Evolutionary conservation across 2,329 filamentous ascomycete species (phyloP).

Genomic region (Cladorrhinum sp.): DNA sequence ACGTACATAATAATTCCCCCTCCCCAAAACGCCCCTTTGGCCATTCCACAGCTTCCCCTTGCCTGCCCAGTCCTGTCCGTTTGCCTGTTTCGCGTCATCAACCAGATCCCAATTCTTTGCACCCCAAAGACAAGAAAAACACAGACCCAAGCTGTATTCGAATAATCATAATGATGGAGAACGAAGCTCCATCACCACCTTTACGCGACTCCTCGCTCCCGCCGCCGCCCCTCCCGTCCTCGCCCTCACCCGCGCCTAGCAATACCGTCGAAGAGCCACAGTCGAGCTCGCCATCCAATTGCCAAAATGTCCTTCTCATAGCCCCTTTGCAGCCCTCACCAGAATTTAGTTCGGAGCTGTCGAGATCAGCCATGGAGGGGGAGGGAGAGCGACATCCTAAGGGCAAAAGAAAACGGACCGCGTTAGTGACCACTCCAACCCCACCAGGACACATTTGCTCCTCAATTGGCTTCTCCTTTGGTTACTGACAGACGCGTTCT

Average conservation of each 20-base stretch:
- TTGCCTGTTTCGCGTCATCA: neutral
- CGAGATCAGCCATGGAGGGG: neutral
- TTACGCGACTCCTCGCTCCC: constrained; percentile 13
- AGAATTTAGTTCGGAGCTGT: neutral
- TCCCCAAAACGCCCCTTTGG: constrained; percentile 1
- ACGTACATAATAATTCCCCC: neutral
- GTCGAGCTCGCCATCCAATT: constrained; percentile 18
- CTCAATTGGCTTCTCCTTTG: constrained; percentile 7
- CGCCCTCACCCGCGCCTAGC: constrained; percentile 3
- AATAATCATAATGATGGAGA: constrained; percentile 17
- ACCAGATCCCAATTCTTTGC: neutral
- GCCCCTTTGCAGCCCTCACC: constrained; percentile 7
- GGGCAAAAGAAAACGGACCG: constrained; percentile 61
- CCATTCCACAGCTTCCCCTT: constrained; percentile 6
- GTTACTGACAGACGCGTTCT: constrained; percentile 23
- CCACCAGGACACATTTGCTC: neutral
- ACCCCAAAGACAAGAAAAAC: neutral
- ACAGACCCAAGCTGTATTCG: neutral
- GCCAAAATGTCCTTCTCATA: constrained; percentile 8
- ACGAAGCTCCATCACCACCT: constrained; percentile 14
- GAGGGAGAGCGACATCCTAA: constrained; percentile 48
- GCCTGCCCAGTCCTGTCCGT: neutral
- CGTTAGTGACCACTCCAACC: constrained; percentile 46
- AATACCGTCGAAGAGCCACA: neutral
- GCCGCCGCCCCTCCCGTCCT: constrained; percentile 2